Percentiles rank a stretch among this genome's conserved stretches.
These are phyloP conservation scores for Didymella sp. DNA, from an alignment of 2,329 filamentous ascomycete species.

Conservation along the genomic window DNA sequence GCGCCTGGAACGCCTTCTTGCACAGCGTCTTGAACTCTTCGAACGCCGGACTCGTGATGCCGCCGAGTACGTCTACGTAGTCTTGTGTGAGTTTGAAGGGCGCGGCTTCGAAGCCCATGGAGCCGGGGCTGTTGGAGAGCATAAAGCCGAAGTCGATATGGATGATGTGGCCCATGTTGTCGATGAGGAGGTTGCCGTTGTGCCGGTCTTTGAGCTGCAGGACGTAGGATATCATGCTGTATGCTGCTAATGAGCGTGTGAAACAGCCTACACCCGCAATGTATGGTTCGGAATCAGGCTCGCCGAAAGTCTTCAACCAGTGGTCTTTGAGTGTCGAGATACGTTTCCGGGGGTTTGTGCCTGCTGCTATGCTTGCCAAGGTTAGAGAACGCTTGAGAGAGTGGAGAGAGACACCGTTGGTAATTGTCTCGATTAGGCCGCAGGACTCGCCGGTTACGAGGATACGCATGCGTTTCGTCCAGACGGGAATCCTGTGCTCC, in stretches of 20 bases:
- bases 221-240: conserved; percentile 84
- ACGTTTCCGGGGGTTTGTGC: conserved; percentile 74
- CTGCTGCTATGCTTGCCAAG: conserved; percentile 74
- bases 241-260: conserved; percentile 80
- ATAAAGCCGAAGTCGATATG: conserved; percentile 93
- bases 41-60: conserved; percentile 72
- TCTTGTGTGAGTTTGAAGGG: conserved; percentile 88
- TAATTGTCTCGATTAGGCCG: conserved; percentile 85
- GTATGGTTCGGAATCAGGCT: conserved; percentile 72
- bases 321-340: conserved; percentile 84
- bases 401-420: conserved; percentile 85
- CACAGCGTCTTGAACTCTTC: conserved; percentile 79
- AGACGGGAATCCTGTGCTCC: conserved; percentile 77
- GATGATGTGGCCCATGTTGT: conserved; percentile 84
- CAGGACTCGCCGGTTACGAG: conserved; percentile 85
- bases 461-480: conserved; percentile 88
- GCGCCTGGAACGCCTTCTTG: conserved; percentile 83
- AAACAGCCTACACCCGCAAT: conserved; percentile 78
- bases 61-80: conserved; percentile 83
- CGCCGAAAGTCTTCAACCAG: conserved; percentile 79
- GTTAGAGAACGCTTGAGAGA: conserved; percentile 84
- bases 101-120: conserved; percentile 84
- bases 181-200: conserved; percentile 85
- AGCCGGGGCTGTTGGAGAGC: conserved; percentile 84
- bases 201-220: conserved; percentile 86